A percentile compares a stretch with the other conserved stretches of the same genome.
Evolutionary conservation across 2,329 filamentous ascomycete species (phyloP).

Genomic region (Decorospora gaudefroyi): DNA sequence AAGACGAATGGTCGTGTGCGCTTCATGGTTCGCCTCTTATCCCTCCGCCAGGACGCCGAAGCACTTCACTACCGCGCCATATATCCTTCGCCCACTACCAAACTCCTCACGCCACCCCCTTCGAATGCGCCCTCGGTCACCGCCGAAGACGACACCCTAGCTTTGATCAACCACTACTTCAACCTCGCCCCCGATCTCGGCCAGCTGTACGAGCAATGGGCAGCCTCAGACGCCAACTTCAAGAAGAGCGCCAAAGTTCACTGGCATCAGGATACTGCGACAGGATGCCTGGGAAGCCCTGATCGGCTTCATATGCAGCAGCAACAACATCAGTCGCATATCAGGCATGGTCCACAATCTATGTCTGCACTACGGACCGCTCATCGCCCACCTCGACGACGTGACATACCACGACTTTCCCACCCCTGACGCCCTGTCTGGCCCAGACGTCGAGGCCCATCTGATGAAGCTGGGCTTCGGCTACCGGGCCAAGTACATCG

Average conservation of each 20-base stretch:
- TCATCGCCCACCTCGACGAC: slow-evolving; percentile 71
- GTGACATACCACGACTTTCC: slow-evolving; percentile 88
- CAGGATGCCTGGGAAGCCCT: slow-evolving; percentile 97
- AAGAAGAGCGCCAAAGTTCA: slow-evolving; percentile 84
- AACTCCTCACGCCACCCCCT: slow-evolving; percentile 47
- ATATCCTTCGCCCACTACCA: slow-evolving; percentile 51
- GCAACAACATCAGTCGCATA: slow-evolving; percentile 94
- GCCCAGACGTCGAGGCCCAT: slow-evolving; percentile 74
- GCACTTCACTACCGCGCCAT: slow-evolving; percentile 79
- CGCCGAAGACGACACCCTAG: slow-evolving; percentile 70
- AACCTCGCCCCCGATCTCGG: slow-evolving; percentile 79
- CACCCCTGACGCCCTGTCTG: slow-evolving; percentile 71
- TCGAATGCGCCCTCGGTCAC: slow-evolving; percentile 43
- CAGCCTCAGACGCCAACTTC: slow-evolving; percentile 82
- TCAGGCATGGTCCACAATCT: slow-evolving; percentile 96
- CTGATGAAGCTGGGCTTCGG: slow-evolving; percentile 87
- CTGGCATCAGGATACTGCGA: slow-evolving; percentile 86
- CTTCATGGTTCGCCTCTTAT: slow-evolving; percentile 83
- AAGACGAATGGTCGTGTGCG: slow-evolving; percentile 87
- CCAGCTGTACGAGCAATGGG: slow-evolving; percentile 84
- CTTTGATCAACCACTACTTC: slow-evolving; percentile 81
- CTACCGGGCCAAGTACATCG: slow-evolving; percentile 91
- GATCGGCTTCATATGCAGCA: slow-evolving; percentile 95
- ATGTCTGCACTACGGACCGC: slow-evolving; percentile 79
- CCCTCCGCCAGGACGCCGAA: slow-evolving; percentile 77